These are phyloP conservation scores for carrot (Daucus carota) DNA, from an alignment of 129 eudicot genomes.

Conservation along the genomic window DNA sequence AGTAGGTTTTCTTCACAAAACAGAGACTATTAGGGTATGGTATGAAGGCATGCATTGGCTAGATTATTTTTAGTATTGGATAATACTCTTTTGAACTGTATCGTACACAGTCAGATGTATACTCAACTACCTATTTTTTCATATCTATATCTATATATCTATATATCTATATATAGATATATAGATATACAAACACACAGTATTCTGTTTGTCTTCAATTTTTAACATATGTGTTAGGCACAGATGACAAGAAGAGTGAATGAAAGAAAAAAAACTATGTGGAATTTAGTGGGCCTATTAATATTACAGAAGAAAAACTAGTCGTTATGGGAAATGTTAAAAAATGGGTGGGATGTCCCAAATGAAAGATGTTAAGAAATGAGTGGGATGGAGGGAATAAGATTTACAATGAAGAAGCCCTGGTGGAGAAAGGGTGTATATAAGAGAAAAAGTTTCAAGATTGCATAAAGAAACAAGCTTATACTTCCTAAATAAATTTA, in stretches of 20 bases:
- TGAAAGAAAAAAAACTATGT: background rate
- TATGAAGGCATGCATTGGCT: background rate
- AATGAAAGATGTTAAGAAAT: background rate
- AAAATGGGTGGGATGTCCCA: background rate
- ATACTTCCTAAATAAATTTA: background rate
- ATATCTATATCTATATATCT: too few species aligned
- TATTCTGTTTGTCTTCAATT: too few species aligned
- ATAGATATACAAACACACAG: too few species aligned
- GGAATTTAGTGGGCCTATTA: background rate
- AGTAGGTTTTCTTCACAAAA: background rate
- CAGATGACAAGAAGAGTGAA: background rate
- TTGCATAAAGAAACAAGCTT: background rate
- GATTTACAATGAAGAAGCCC: background rate
- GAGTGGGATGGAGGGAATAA: background rate
- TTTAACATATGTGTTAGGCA: background rate
- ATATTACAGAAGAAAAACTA: background rate
- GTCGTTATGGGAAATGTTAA: background rate
- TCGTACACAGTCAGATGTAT: background rate
- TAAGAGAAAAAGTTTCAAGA: background rate
- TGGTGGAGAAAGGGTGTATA: background rate
- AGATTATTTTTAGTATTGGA: background rate
- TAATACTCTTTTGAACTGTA: background rate
- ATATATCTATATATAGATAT: too few species aligned
- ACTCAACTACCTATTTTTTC: background rate
- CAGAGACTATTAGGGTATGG: background rate